Percentiles rank a stretch among this genome's conserved stretches.
phyloP scores from a whole-genome alignment of 2,329 filamentous ascomycete genomes.

The Sporothrix luriei region DNA sequence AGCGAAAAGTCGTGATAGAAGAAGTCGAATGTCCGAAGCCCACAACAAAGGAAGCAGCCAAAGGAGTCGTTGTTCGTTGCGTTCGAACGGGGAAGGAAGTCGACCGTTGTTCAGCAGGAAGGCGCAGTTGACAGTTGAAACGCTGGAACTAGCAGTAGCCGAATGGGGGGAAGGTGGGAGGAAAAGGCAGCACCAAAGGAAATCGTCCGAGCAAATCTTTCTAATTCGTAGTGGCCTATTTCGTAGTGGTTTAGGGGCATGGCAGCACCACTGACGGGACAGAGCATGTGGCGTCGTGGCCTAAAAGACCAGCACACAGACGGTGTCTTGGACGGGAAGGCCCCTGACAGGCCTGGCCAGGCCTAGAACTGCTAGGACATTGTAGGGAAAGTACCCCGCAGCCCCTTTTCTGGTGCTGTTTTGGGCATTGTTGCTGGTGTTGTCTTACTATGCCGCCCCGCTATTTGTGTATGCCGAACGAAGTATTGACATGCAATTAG shows the following conservation, averaged over 20 bases:
- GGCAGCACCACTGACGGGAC: neutral
- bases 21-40: neutral
- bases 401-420: neutral
- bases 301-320: neutral
- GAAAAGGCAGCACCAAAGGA: neutral
- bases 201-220: neutral
- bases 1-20: neutral
- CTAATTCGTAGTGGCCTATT: no score
- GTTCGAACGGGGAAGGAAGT: slow-evolving; percentile 19
- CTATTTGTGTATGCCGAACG: neutral
- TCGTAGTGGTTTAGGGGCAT: no score
- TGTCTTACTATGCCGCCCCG: neutral
- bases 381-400: slow-evolving; percentile 16
- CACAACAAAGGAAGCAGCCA: slow-evolving; percentile 3
- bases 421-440: neutral
- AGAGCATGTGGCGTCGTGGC: neutral
- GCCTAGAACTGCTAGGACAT: slow-evolving; percentile 3
- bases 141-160: slow-evolving; percentile 11
- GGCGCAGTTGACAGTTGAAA: slow-evolving; percentile 22
- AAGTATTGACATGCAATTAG: slow-evolving; percentile 8
- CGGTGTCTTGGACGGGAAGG: neutral
- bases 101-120: neutral
- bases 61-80: slow-evolving; percentile 12
- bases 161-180: neutral
- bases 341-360: neutral